These are phyloP conservation scores for Groenewaldozyma tartarivorans DNA, from an alignment of 805 yeast genomes.

Conservation along the genomic window DNA sequence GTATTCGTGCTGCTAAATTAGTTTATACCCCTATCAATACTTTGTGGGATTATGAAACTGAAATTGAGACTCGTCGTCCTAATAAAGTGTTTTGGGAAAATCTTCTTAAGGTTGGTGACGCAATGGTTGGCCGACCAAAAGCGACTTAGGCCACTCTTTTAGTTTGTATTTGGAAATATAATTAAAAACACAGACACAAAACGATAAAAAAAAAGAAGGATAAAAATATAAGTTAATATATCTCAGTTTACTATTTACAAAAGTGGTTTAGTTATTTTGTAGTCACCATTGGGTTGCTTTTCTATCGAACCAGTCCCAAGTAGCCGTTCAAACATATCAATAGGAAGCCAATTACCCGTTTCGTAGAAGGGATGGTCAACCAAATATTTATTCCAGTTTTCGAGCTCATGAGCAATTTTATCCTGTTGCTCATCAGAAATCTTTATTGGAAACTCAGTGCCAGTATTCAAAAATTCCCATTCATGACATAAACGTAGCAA, in stretches of 20 bases:
- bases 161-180: neutral
- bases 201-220: too few relatives aligned
- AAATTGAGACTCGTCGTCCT: conserved; percentile 73
- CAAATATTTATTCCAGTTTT: conserved; percentile 57
- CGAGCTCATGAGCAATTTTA: conserved; percentile 47
- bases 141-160: conserved; percentile 1
- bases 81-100: conserved; percentile 76
- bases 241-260: neutral
- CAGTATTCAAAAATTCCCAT: conserved; percentile 21
- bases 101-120: conserved; percentile 70
- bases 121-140: conserved; percentile 44
- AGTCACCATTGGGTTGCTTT: conserved; percentile 50
- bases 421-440: conserved; percentile 52
- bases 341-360: conserved; percentile 94
- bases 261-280: conserved; percentile 23
- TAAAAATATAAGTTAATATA: too few relatives aligned
- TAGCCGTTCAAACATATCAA: conserved; percentile 73
- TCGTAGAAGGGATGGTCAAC: conserved; percentile 75
- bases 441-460: conserved; percentile 44
- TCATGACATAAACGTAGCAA: conserved; percentile 21
- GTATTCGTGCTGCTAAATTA: conserved; percentile 70
- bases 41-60: conserved; percentile 83
- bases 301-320: conserved; percentile 59
- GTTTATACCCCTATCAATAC: conserved; percentile 63
- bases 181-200: too few relatives aligned